Base-by-base conservation (phyloP, 257 asterid genomes). In the Ilex aquifolium region DNA sequence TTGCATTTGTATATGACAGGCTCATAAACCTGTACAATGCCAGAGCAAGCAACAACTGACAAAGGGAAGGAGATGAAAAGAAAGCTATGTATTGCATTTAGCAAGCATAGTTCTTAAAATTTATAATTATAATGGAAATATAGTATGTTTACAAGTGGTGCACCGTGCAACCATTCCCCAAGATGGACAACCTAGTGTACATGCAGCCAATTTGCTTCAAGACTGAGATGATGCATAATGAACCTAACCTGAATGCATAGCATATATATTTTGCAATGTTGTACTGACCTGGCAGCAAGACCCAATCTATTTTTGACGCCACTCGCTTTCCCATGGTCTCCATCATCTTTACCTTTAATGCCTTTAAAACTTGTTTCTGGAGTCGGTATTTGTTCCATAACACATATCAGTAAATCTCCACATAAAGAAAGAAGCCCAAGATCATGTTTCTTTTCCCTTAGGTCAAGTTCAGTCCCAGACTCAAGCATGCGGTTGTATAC, bases 211-310 rank as follows among this genome's bases (percentile, higher is more conserved):
- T 46, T 10, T 10, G 3, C n/a, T 46, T 12, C 52, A 14, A 46
- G 0, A 46, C 6, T 46, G 52, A 46, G 4, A 11, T 10, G 52
- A 36, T 36, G 52, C 52, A 46, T 10, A 10, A 14, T 11, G 13
- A 46, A 10, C 14, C n/a, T 46, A 14, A 5, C 13, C 3, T 3
- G 15, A 46, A 46, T 46, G 52, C 15, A 42, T 46, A 3, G 3
- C 42, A 8, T 8, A 36, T 36, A 36, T 36, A 36, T 36, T 8
- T 4, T 36, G 42, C 8, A 36, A 36, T 36, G 11, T 46, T 68
- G 40, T 51, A 30, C 84, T 76, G 73, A 88, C 94, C 95, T 74
- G 74, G 84, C 81, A 65, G 85, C 77, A 59, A 85, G 61, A 31
- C 60, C 68, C 76, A 86, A 69, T 70, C 72, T 70, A 74, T 71